A percentile compares a stretch with the other conserved stretches of the same genome.
Evolutionary conservation across 306 rosid species (phyloP).

Genomic region (Lathyrus oleraceus): DNA sequence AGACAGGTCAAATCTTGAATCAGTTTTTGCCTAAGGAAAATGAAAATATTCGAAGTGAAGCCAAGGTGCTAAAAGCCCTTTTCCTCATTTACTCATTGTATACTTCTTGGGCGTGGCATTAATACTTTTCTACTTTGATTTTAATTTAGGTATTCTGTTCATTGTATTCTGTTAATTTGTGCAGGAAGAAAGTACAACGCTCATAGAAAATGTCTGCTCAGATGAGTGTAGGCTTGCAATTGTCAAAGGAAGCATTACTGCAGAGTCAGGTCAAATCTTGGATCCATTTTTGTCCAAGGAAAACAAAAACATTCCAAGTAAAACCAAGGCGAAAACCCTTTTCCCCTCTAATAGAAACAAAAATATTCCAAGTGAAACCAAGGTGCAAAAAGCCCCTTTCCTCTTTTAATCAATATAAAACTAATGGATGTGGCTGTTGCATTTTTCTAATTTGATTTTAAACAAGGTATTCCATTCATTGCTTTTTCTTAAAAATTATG

Average conservation of each 20-base stretch:
- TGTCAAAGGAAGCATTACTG: slow-evolving; percentile 18
- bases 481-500: slow-evolving; percentile 34
- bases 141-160: slow-evolving; percentile 30
- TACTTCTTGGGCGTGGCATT: slow-evolving; percentile 13
- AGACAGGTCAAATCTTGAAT: slow-evolving; percentile 37
- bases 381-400: slow-evolving; percentile 44
- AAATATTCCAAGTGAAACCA: slow-evolving; percentile 33
- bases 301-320: slow-evolving; percentile 34
- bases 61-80: slow-evolving; percentile 46
- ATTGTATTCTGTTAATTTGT: slow-evolving; percentile 29
- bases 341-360: slow-evolving; percentile 22
- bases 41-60: slow-evolving; percentile 33
- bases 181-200: slow-evolving; percentile 51
- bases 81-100: slow-evolving; percentile 14
- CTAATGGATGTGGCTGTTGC: slow-evolving; percentile 6
- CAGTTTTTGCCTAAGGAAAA: slow-evolving; percentile 38
- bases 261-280: slow-evolving; percentile 36
- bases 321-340: slow-evolving; percentile 44
- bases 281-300: slow-evolving; percentile 36
- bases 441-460: slow-evolving; percentile 18
- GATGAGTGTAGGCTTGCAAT: slow-evolving; percentile 36
- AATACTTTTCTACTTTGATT: slow-evolving; percentile 1
- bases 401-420: slow-evolving; percentile 20
- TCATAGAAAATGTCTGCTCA: slow-evolving; percentile 34
- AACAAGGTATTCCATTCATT: slow-evolving; percentile 26